Evolutionary conservation across 73 alveolate species (phyloP).

Genomic region (Durusdinium trenchii): DNA sequence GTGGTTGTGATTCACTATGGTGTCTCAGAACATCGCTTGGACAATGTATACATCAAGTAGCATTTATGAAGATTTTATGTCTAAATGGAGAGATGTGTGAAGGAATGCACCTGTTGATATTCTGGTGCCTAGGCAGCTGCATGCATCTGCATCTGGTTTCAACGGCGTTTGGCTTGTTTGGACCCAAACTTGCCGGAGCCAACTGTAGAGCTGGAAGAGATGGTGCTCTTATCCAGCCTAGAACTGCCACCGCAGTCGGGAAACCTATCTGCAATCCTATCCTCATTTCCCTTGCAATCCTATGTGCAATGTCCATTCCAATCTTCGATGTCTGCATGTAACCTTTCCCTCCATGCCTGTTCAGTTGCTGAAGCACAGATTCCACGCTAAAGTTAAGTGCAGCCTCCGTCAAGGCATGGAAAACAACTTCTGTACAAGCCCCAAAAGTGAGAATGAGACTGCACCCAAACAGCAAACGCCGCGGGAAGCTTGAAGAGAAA

Average conservation of each 20-base stretch:
- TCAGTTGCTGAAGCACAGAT: slow-evolving; percentile 35
- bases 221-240: slow-evolving; percentile 52
- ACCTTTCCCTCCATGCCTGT: slow-evolving; percentile 26
- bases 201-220: background rate
- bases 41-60: too few relatives aligned
- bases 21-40: background rate
- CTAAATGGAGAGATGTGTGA: too few relatives aligned
- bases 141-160: background rate
- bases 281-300: background rate
- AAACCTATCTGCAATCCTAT: background rate
- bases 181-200: slow-evolving; percentile 15
- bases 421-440: background rate
- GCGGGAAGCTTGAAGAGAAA: background rate
- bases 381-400: slow-evolving; percentile 49
- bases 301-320: background rate
- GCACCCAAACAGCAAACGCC: background rate
- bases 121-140: too few relatives aligned
- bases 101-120: too few relatives aligned
- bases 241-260: background rate
- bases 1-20: background rate
- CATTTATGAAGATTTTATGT: too few relatives aligned
- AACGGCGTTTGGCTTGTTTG: background rate
- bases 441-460: background rate
- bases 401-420: slow-evolving; percentile 10
- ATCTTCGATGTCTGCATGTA: background rate